Percentiles rank a stretch among this genome's conserved stretches.
phyloP scores from a whole-genome alignment of 2,329 filamentous ascomycete genomes.

The Alternaria sp. region DNA sequence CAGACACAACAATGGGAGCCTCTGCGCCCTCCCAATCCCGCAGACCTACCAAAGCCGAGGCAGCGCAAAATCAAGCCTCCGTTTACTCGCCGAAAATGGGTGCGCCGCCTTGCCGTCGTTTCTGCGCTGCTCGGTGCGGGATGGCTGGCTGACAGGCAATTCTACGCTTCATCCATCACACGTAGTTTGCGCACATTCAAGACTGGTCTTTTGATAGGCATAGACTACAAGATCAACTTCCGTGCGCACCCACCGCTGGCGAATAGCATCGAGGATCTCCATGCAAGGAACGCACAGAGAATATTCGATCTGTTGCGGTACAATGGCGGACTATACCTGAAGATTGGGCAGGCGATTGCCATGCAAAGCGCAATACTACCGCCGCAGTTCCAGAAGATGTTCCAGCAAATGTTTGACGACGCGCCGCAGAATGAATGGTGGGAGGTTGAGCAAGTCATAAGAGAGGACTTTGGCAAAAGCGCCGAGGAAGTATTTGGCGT shows the following conservation, averaged over 20 bases:
- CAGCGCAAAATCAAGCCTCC: conserved; percentile 72
- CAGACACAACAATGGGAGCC: conserved; percentile 53
- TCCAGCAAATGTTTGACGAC: conserved; percentile 95
- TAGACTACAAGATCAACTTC: conserved; percentile 98
- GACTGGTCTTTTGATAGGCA: conserved; percentile 78
- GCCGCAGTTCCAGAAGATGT: conserved; percentile 96
- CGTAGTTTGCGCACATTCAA: conserved; percentile 84
- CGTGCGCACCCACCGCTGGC: conserved; percentile 77
- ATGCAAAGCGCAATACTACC: conserved; percentile 97
- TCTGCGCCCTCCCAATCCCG: conserved; percentile 74
- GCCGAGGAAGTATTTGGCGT: conserved; percentile 93
- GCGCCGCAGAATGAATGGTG: conserved; percentile 91
- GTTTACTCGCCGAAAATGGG: conserved; percentile 74
- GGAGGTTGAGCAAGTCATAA: conserved; percentile 84
- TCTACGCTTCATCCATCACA: conserved; percentile 80
- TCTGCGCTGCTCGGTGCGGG: conserved; percentile 66
- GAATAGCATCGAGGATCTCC: conserved; percentile 77
- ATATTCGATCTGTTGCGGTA: conserved; percentile 80
- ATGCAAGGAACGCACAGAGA: conserved; percentile 82
- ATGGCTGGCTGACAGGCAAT: conserved; percentile 74
- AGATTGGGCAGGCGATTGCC: conserved; percentile 97
- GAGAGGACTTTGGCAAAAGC: conserved; percentile 83
- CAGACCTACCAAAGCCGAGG: conserved; percentile 69
- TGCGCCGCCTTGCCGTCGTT: conserved; percentile 73
- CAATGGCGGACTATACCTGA: conserved; percentile 94